Evolutionary conservation across 208 protist species (phyloP).

Genomic region (Leishmania gerbilli): DNA sequence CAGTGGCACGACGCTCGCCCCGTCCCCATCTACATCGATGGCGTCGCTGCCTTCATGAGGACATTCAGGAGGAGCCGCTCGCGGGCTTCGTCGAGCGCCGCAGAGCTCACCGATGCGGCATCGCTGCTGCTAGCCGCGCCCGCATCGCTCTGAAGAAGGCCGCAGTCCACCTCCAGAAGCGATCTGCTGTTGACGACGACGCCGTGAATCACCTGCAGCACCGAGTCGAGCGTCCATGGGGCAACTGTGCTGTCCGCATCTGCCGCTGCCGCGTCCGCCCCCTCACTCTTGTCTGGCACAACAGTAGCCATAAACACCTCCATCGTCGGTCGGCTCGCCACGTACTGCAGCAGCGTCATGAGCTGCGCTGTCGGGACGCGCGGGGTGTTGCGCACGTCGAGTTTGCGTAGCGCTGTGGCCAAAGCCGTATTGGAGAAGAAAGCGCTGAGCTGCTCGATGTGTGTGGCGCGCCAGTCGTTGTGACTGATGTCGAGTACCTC

Average conservation of each 20-base stretch:
- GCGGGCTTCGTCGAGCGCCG: constrained; percentile 24
- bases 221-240: constrained; percentile 9
- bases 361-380: constrained; percentile 43
- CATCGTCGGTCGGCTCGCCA: constrained; percentile 35
- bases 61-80: constrained; percentile 63
- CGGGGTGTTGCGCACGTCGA: constrained; percentile 34
- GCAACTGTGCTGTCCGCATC: background rate
- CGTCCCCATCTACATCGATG: background rate
- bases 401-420: constrained; percentile 12
- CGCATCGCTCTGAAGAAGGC: constrained; percentile 22
- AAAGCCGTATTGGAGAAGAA: constrained; percentile 12
- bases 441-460: constrained; percentile 48
- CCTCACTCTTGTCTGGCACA: constrained; percentile 11
- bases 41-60: constrained; percentile 16
- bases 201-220: constrained; percentile 39
- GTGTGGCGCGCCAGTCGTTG: constrained; percentile 68
- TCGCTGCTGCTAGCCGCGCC: constrained; percentile 13
- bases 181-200: constrained; percentile 33
- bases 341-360: constrained; percentile 41
- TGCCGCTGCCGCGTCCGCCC: background rate
- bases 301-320: constrained; percentile 42
- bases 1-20: background rate
- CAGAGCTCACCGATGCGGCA: constrained; percentile 3
- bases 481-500: constrained; percentile 58
- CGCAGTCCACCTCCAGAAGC: constrained; percentile 46